phyloP scores from a whole-genome alignment of 1,284 basidiomycete species.

The Schizophyllum amplum region DNA sequence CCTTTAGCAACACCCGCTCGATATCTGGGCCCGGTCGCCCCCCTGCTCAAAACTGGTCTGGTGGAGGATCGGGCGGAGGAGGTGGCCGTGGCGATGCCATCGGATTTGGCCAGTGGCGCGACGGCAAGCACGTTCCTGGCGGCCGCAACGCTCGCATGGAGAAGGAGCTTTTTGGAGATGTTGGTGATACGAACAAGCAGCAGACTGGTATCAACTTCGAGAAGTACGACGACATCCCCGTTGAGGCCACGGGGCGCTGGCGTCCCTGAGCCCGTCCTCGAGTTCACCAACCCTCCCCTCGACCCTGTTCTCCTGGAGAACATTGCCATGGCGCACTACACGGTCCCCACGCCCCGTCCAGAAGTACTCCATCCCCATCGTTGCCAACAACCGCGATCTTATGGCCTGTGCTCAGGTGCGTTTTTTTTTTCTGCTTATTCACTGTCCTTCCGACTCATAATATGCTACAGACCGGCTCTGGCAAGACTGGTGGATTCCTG shows the following conservation, averaged over 20 bases:
- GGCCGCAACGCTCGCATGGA: conserved; percentile 81
- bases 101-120: conserved; percentile 83
- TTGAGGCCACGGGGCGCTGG: conserved; percentile 95
- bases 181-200: conserved; percentile 75
- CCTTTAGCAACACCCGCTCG: conserved; percentile 37
- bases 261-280: conserved; percentile 87
- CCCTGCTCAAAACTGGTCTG: not conserved
- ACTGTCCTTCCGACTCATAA: conserved; percentile 16
- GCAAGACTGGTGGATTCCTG: conserved; percentile 98
- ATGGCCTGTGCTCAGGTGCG: conserved; percentile 97
- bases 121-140: conserved; percentile 82
- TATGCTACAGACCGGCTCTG: conserved; percentile 82
- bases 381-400: conserved; percentile 85
- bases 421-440: conserved; percentile 9
- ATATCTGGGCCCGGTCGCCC: conserved; percentile 27
- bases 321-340: conserved; percentile 89
- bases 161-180: conserved; percentile 94
- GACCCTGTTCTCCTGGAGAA: conserved; percentile 94
- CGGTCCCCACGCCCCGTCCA: conserved; percentile 96
- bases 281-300: conserved; percentile 86
- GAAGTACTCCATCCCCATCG: conserved; percentile 99
- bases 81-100: conserved; percentile 44
- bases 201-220: conserved; percentile 99
- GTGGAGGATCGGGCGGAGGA: conserved; percentile 27
- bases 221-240: conserved; percentile 99